Evolutionary conservation across 192 early-diverging fungal species (phyloP).

Genomic region (Rhizophagus sp.): DNA sequence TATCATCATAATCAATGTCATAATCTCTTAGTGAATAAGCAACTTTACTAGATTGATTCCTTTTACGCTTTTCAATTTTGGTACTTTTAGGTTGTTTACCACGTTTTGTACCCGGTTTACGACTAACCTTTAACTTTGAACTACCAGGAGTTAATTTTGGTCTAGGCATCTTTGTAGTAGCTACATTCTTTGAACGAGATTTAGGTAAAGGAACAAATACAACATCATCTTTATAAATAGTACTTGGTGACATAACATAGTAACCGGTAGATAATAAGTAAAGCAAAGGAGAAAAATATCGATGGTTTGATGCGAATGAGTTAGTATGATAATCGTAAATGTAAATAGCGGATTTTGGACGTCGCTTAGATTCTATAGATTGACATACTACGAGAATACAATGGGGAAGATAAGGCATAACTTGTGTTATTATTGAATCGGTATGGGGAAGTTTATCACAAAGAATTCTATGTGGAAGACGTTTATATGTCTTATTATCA

Average conservation of each 20-base stretch:
- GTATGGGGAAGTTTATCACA: background rate
- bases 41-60: background rate
- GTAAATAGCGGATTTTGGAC: background rate
- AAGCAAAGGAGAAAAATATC: background rate
- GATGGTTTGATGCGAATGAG: background rate
- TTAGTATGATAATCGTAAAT: conserved; percentile 3
- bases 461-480: background rate
- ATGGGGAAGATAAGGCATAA: background rate
- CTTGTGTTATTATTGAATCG: background rate
- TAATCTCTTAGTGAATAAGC: background rate
- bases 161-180: background rate
- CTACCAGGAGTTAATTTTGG: background rate
- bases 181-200: background rate
- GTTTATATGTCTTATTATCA: background rate
- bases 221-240: background rate
- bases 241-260: background rate
- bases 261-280: background rate
- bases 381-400: background rate
- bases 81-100: background rate
- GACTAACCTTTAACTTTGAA: background rate
- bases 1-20: conserved; percentile 6
- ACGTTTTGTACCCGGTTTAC: background rate
- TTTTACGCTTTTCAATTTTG: background rate
- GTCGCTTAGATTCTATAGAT: background rate
- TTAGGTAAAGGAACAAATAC: background rate